A percentile compares a stretch with the other conserved stretches of the same genome.
phyloP scores from a whole-genome alignment of 2,329 filamentous ascomycete species.

The Chaetomium sp. region DNA sequence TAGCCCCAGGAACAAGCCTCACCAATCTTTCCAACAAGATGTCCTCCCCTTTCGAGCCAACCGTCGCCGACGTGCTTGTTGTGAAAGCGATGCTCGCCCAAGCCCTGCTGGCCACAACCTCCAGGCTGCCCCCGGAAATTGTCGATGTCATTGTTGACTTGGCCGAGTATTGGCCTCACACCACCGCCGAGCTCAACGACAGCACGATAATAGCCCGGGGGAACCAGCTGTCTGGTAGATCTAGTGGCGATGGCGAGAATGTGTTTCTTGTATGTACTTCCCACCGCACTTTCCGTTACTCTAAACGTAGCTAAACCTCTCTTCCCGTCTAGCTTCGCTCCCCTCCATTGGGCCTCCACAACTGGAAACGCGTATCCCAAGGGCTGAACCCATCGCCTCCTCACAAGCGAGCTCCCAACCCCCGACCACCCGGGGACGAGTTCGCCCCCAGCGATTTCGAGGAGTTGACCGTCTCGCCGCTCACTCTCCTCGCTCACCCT shows the following conservation, averaged over 20 bases:
- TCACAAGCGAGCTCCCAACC: slow-evolving; percentile 4
- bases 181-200: slow-evolving; percentile 27
- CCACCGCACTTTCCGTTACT: not conserved
- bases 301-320: slow-evolving; percentile 1
- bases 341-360: slow-evolving; percentile 34
- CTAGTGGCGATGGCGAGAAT: slow-evolving; percentile 26
- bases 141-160: slow-evolving; percentile 50
- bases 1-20: not conserved
- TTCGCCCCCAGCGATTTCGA: slow-evolving; percentile 30
- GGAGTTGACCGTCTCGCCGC: slow-evolving; percentile 34
- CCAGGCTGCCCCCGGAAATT: slow-evolving; percentile 47
- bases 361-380: slow-evolving; percentile 23
- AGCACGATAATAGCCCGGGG: slow-evolving; percentile 17
- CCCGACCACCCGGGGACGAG: slow-evolving; percentile 22
- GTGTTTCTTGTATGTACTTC: slow-evolving; percentile 33
- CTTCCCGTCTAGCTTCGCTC: slow-evolving; percentile 32
- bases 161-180: slow-evolving; percentile 58
- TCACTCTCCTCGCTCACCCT: slow-evolving; percentile 39
- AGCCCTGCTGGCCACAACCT: slow-evolving; percentile 24
- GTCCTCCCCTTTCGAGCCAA: slow-evolving; percentile 28
- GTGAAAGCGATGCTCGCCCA: slow-evolving; percentile 41
- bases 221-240: not conserved
- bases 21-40: not conserved
- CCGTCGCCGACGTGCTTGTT: slow-evolving; percentile 42
- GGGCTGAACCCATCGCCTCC: slow-evolving; percentile 12